These are phyloP conservation scores for Gentiana dahurica DNA, from an alignment of 257 asterid genomes.

Conservation along the genomic window DNA sequence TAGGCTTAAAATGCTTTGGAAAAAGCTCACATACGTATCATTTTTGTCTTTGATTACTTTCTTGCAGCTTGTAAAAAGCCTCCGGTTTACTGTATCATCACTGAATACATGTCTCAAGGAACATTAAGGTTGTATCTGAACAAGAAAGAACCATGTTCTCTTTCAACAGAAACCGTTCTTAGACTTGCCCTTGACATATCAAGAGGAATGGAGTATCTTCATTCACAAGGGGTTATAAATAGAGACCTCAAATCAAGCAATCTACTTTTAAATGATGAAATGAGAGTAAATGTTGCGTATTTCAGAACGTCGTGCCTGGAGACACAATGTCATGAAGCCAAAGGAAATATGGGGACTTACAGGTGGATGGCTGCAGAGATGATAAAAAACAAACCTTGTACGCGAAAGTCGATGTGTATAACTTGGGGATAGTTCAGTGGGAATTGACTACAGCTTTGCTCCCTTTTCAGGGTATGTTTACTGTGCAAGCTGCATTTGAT, in stretches of 20 bases:
- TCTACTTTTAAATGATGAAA: conserved; percentile 20
- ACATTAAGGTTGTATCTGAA: conserved; percentile 35
- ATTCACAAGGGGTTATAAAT: conserved; percentile 34
- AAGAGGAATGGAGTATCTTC: conserved; percentile 35
- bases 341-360: conserved; percentile 34
- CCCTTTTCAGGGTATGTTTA: conserved; percentile 56
- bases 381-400: conserved; percentile 50
- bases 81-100: conserved; percentile 36
- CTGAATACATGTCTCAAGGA: conserved; percentile 40
- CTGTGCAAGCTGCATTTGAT: conserved; percentile 65
- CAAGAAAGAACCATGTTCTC: conserved; percentile 36
- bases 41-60: conserved; percentile 9
- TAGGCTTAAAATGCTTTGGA: too few species aligned
- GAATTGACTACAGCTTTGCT: conserved; percentile 54
- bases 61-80: conserved; percentile 35
- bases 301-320: conserved; percentile 30
- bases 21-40: too few species aligned
- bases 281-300: conserved; percentile 28
- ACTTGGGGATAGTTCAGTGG: conserved; percentile 59
- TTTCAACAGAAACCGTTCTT: conserved; percentile 28
- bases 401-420: conserved; percentile 57
- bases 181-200: conserved; percentile 36
- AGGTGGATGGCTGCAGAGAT: conserved; percentile 48
- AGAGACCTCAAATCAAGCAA: conserved; percentile 28
- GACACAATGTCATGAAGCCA: conserved; percentile 24